Base-by-base conservation (phyloP, 2,329 filamentous ascomycete species). In the Cladophialophora psammophila region DNA sequence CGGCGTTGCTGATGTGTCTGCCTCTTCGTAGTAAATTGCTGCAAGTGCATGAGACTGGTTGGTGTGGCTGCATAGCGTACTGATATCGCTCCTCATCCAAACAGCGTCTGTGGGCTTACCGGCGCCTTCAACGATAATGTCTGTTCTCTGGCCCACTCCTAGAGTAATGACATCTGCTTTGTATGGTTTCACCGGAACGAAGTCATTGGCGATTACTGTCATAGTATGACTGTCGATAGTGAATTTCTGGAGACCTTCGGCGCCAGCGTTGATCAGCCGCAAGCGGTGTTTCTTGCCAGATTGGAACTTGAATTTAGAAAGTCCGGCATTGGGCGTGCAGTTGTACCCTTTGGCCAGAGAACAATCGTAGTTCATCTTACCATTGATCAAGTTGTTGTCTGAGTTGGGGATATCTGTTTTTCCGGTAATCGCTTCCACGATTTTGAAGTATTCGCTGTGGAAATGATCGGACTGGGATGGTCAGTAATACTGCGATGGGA, bases 101-200 rank as follows among this genome's bases (percentile, higher is more conserved):
- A 75, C 72, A 13, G 74, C 69, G 52, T 75, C 73, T 13, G 63
- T 73, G 3, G 72, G 34, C 5, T 69, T 61, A 8, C 72, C 75
- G 6, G 65, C 75, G 9, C 74, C 76, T 55, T 71, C 45, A 18
- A 77, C 72, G 12, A 76, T 62, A 3, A 76, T 69, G 32, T 76
- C 75, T 13, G 75, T 76, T 68, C 80, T 75, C 72, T 89, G 87
- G 50, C 85, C 86, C 52, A 90, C 81, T 38, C 84, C 87, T 13
- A 91, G 79, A 1, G 84, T 88, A 8, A 91, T 80, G 1, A 88
- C 83, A 3, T 85, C 80, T 0, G 88, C 88, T 5, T 84, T 81
- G 75, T 90, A 91, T 45, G 60, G 76, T 67, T 75, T 63, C 34
- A 82, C 73, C 2, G 78, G 79, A 0, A 81, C 79, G 48, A 81